Evolutionary conservation across 352 stramenopile species (phyloP), one percentile per base, ranked within the genome.

Genomic region (Globisporangium camurandrum): DNA sequence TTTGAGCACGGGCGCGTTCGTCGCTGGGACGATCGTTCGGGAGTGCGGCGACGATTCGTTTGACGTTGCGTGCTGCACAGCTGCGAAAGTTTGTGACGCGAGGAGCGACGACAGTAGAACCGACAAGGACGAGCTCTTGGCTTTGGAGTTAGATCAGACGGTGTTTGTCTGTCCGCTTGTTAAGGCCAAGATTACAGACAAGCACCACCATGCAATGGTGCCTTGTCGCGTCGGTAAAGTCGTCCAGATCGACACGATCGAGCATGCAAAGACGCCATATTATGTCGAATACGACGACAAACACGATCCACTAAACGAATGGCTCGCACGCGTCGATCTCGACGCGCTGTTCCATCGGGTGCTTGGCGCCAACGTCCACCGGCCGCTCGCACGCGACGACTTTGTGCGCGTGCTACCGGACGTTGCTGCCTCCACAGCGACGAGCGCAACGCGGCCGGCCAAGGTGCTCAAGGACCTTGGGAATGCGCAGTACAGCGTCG

Each of bases 401-500:
- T 69, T 69, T 19, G 71, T 87, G 1, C 40, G 53, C 8, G 69
- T 86, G 2, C 43, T 33, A 0, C 24, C 19, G n/a, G 39, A 19
- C 16, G 3, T 24, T 12, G 31, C 42, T 0, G n/a, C 9, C 0
- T 9, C 47, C n/a, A 19, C 7, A 6, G 19, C 31, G 1, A 45
- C 6, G 10, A 39, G 54, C 10, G 39, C 28, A 17, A 57, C 46
- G 4, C 69, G 61, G 3, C 52, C 56, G 20, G 75, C 60, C 30
- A 65, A 64, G 34, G 56, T 86, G 37, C 24, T 55, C 0, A 59
- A 64, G 33, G 71, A 66, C 26, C 48, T 71, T 27, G 63, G 71
- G 20, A 79, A 80, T 54, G 71, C 64, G 3, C 61, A 56, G 26
- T 87, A 87, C 42, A 61, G 75, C 17, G 50, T 87, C n/a, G 49